A percentile compares a stretch with the other conserved stretches of the same genome.
These are phyloP conservation scores for Komagataella pseudopastoris DNA, from an alignment of 805 yeast species.

Conservation along the genomic window DNA sequence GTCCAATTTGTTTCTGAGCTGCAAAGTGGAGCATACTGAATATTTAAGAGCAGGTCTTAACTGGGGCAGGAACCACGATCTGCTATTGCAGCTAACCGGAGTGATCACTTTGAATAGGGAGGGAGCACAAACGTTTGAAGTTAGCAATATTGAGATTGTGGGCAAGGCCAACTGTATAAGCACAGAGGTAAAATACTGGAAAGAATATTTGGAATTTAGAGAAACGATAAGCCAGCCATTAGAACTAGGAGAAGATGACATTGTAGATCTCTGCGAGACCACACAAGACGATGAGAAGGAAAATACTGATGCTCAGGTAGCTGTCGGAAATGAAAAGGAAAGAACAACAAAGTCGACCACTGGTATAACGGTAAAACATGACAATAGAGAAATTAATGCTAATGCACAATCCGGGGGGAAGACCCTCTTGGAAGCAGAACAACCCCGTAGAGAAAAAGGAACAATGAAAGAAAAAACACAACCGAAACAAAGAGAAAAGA, in stretches of 20 bases:
- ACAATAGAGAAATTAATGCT: background rate
- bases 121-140: background rate
- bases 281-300: background rate
- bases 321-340: background rate
- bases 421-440: background rate
- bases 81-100: background rate
- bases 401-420: background rate
- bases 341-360: background rate
- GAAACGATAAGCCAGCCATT: background rate
- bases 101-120: background rate
- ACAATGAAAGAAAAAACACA: background rate
- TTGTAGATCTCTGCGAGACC: background rate
- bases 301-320: background rate
- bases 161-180: background rate
- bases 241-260: background rate
- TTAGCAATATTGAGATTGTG: background rate
- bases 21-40: background rate
- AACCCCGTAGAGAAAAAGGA: background rate
- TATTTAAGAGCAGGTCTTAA: background rate
- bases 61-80: background rate
- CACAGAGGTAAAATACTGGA: background rate
- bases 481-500: background rate
- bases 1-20: background rate
- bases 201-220: background rate
- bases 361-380: background rate